Conservation (phyloP, 2,329 filamentous ascomycete genomes). For the Coniochaeta sp. region DNA sequence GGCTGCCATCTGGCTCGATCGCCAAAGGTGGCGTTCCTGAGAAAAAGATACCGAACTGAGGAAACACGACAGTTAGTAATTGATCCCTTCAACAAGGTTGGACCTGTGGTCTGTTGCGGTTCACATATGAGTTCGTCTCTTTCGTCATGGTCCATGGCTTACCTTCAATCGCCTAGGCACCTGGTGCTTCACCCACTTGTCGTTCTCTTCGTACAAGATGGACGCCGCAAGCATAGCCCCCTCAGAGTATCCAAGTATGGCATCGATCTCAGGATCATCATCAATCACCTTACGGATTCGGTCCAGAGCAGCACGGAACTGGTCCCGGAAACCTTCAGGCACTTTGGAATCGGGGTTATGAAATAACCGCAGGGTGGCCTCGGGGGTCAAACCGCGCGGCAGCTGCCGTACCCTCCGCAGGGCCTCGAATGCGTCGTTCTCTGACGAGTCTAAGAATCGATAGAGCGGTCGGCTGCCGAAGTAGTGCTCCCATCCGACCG, state of each 20-base stretch:
- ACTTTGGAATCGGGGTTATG: slow-evolving; percentile 5
- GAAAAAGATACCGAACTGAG: slow-evolving; percentile 38
- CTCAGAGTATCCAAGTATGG: slow-evolving; percentile 14
- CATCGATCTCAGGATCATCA: slow-evolving; percentile 15
- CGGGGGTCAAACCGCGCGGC: slow-evolving; percentile 13
- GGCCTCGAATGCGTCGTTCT: slow-evolving; percentile 15
- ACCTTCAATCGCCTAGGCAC: neutral
- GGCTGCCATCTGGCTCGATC: slow-evolving; percentile 14
- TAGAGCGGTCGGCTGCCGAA: slow-evolving; percentile 15
- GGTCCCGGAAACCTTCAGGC: slow-evolving; percentile 9
- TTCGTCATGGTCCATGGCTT: neutral
- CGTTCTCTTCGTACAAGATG: neutral
- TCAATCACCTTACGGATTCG: slow-evolving; percentile 12
- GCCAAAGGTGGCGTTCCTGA: slow-evolving; percentile 28
- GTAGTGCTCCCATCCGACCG: slow-evolving; percentile 17
- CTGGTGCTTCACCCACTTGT: neutral
- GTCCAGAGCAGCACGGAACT: slow-evolving; percentile 12
- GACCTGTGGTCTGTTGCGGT: neutral
- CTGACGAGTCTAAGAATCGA: slow-evolving; percentile 16
- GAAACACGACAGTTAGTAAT: neutral
- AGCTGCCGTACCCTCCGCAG: slow-evolving; percentile 14
- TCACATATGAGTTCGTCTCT: neutral
- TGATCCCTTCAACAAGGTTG: neutral
- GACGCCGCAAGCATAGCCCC: slow-evolving; percentile 16
- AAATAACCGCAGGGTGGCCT: slow-evolving; percentile 15